Evolutionary conservation across 805 yeast species (phyloP), one percentile per base, ranked within the genome.

Genomic region (Millerozyma acaciae): DNA sequence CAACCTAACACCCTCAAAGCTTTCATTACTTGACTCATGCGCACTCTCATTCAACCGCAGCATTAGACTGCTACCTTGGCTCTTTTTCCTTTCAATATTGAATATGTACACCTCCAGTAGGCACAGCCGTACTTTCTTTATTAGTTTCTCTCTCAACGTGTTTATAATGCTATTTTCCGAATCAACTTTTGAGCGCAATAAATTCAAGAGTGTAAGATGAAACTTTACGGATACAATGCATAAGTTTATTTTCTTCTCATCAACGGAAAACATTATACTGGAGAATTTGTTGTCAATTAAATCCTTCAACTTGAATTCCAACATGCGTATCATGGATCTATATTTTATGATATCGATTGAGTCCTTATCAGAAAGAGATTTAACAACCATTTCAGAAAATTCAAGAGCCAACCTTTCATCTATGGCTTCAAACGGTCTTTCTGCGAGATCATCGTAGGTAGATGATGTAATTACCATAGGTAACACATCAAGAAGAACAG

Each of bases 1-100:
- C 15, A 66, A 47, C 27, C 59, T 56, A 13, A 66, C 52, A 15
- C 57, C 45, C 31, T 65, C 69, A 5, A 62, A 39, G 12, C 10
- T 15, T 16, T 44, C 46, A 32, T 60, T 61, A 2, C 37, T 40
- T 10, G 31, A 16, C 12, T 33, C 40, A 4, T 18, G 28, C 9
- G 9, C 16, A 6, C 22, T 29, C n/a, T 21, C 13, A 24, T 16
- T 17, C 19, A 9, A 9, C 8, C 12, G 22, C 18, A 8, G 15
- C 19, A 9, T 12, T 13, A 10, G 17, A 12, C 18, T n/a, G 13
- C 7, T 18, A 8, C 13, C 13, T 8, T 10, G 6, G 14, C 3
- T 17, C 21, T 24, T 34, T 32, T n/a, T 19, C 9, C 2, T 35
- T 30, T 8, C 25, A 21, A 9, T 23, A 23, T 4, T 35, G 25